Base-by-base conservation (phyloP, 2,329 filamentous ascomycete genomes). In the Escovopsis sp. region DNA sequence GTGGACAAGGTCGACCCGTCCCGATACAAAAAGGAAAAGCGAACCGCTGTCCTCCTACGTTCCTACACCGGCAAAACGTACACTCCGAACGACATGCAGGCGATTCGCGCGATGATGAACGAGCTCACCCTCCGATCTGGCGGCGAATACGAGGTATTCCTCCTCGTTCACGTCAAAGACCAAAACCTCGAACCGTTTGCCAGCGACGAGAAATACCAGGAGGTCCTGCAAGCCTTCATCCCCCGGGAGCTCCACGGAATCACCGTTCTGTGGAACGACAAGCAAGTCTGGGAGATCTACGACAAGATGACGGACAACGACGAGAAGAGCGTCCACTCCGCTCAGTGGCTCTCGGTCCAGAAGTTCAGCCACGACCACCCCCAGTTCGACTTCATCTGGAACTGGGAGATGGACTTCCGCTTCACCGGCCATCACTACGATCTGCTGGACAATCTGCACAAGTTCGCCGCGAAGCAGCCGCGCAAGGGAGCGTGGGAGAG, bases 361-460 rank as follows among this genome's bases (percentile, higher is more conserved):
- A 80, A 79, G 60, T 87, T 88, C 54, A 75, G 75, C 44, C 71
- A 81, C 52, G 79, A 81, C 39, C 79, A 86, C 51, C 82, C 82
- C 0, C 77, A 89, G 51, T 91, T 84, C 48, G 81, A 88, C 50
- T 86, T 74, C 51, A 70, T 86, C 50, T 91, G 84, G 83, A 88
- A 89, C 57, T 88, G 83, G 84, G 85, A 91, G 56, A 83, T 86
- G 62, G 84, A 91, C 54, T 78, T 81, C 29, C 72, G 85, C 38
- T 81, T 82, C 53, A 85, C 79, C 0, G 84, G 84, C 8, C 83
- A 91, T 48, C 79, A 87, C 61, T 88, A 89, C 58, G 80, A 89
- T 51, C 74, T 89, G 48, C 72, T 86, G 35, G 72, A 80, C 50
- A 78, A 78, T 46, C 60, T 86, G 7, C 61, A 64, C 16, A 59